Evolutionary conservation across 176 grass and related monocot species (phyloP), one percentile per base, ranked within the genome.

Genomic region (Rhynchospora pubera): DNA sequence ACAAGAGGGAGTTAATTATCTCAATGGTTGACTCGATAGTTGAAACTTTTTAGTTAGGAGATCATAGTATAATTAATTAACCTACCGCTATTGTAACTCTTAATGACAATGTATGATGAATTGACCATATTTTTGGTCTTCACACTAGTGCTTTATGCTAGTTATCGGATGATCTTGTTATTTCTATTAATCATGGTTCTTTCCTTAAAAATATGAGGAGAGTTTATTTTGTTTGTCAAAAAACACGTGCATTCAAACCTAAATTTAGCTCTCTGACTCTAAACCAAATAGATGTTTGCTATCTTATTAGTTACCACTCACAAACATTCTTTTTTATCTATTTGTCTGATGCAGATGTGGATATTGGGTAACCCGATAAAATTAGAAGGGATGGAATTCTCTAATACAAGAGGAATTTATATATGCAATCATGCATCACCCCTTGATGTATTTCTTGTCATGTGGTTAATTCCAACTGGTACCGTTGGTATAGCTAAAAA

Each of bases 401-500:
- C 88, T 26, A 83, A 75, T 3, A 87, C 72, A 5, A 85, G 81
- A 43, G 87, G 87, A n/a, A 83, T 92, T 56, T 92, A 83, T 68
- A 80, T 92, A 64, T 83, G 90, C 78, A 92, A 87, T 83, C 87
- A 92, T 59, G 82, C 87, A 0, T 92, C 87, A 7, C 85, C 71
- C 0, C 56, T 92, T 0, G 87, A 87, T 53, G 80, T 87, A 21
- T 92, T 89, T 62, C 56, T 87, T 44, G 64, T 80, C 62, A 89
- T 92, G 87, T 92, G 87, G 87, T 42, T 92, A 65, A 84, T 85
- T 32, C 90, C 85, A 28, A 87, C 82, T 6, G 90, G 82, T 15
- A 92, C 90, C 14, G 87, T 92, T 58, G 90, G 87, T 18, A 85
- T 92, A 52, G 87, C 87, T 59, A 92, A 89, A 21, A 92, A 89